Evolutionary conservation across 257 asterid species (phyloP).

Genomic region (Thymus quinquecostatus): DNA sequence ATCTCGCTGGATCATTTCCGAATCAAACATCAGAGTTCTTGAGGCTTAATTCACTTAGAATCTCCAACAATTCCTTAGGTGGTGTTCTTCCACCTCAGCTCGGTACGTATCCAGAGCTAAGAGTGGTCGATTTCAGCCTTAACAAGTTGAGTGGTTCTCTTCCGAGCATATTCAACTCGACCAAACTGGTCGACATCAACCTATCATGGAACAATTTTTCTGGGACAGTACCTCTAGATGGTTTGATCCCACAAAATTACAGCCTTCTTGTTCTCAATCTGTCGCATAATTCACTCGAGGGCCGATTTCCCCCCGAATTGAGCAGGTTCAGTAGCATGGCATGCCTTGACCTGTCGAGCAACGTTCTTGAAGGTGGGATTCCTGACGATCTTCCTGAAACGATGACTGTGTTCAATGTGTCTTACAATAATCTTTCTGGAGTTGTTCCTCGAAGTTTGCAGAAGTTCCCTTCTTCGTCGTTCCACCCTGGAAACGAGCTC

Average conservation of each 20-base stretch:
- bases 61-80: conserved; percentile 80
- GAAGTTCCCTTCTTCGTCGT: conserved; percentile 75
- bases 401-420: conserved; percentile 57
- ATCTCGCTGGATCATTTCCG: conserved; percentile 57
- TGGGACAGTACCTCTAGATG: conserved; percentile 53
- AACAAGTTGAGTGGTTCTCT: conserved; percentile 66
- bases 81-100: conserved; percentile 63
- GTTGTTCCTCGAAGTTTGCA: conserved; percentile 65
- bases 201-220: conserved; percentile 68
- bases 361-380: conserved; percentile 69
- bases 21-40: conserved; percentile 67
- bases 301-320: conserved; percentile 58
- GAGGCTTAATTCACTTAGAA: conserved; percentile 72
- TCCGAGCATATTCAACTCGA: conserved; percentile 60
- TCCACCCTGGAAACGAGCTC: conserved; percentile 79
- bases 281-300: conserved; percentile 66
- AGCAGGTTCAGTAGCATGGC: conserved; percentile 53
- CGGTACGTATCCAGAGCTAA: conserved; percentile 64
- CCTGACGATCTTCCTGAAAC: conserved; percentile 60
- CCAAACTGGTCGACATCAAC: conserved; percentile 53
- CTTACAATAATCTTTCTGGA: conserved; percentile 82
- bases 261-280: conserved; percentile 57
- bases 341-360: conserved; percentile 62
- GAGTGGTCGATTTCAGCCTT: conserved; percentile 62
- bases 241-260: conserved; percentile 37